These are phyloP conservation scores for Candida labiduridarum DNA, from an alignment of 1,139 yeast genomes.

Conservation along the genomic window DNA sequence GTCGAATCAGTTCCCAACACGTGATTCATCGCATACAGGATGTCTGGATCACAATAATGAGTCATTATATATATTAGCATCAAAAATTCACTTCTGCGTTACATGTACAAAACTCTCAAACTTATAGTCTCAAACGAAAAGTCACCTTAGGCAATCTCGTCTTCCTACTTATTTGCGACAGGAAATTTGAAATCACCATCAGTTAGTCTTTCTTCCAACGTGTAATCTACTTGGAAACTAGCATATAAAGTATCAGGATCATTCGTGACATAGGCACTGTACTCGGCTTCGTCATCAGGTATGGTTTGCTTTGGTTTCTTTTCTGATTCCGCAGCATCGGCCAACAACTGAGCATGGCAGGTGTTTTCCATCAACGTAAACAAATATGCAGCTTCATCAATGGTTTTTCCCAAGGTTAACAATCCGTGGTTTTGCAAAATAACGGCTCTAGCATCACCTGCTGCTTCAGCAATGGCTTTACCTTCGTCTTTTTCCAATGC, in stretches of 20 bases:
- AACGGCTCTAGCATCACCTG: conserved; percentile 64
- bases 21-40: not conserved
- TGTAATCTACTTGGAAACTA: conserved; percentile 62
- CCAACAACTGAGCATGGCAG: conserved; percentile 72
- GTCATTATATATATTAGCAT: not conserved
- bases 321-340: conserved; percentile 25
- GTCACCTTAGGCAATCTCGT: too few relatives aligned
- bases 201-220: conserved; percentile 18
- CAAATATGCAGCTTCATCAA: conserved; percentile 79
- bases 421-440: conserved; percentile 79
- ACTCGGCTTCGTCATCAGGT: conserved; percentile 63
- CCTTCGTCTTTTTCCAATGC: conserved; percentile 76
- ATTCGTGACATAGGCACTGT: conserved; percentile 57
- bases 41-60: not conserved
- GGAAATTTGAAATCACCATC: conserved; percentile 11
- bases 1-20: conserved; percentile 29
- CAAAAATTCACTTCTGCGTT: too few relatives aligned
- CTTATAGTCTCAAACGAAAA: too few relatives aligned
- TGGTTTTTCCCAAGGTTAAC: conserved; percentile 71
- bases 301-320: conserved; percentile 33
- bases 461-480: conserved; percentile 59
- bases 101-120: too few relatives aligned
- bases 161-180: too few relatives aligned
- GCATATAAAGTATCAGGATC: conserved; percentile 65
- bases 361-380: conserved; percentile 67